These are phyloP conservation scores for Aureobasidium sp. DNA, from an alignment of 2,329 filamentous ascomycete species.

Conservation along the genomic window DNA sequence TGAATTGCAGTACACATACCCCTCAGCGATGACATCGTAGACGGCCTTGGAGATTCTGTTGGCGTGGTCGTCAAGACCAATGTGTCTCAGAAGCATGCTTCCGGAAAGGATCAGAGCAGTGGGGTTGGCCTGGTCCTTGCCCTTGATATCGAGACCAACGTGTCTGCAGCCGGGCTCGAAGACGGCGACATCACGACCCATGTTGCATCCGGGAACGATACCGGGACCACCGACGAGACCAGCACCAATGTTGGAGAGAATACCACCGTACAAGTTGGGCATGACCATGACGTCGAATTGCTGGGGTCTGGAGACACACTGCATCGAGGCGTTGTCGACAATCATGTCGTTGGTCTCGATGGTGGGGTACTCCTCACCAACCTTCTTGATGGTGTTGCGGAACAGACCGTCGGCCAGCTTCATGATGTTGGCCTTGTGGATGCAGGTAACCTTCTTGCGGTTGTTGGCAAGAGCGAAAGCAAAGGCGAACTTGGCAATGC, in stretches of 20 bases:
- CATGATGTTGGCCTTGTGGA: slow-evolving; percentile 99
- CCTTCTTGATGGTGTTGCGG: slow-evolving; percentile 91
- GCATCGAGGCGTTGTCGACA: slow-evolving; percentile 99
- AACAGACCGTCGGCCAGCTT: slow-evolving; percentile 98
- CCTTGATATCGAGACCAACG: slow-evolving; percentile 98
- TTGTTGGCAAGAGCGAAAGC: slow-evolving; percentile 97
- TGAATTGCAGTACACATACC: slow-evolving; percentile 50
- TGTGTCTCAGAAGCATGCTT: slow-evolving; percentile 93
- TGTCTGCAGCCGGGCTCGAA: slow-evolving; percentile 99
- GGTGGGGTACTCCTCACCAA: slow-evolving; percentile 90
- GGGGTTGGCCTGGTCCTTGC: slow-evolving; percentile 98
- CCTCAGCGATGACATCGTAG: slow-evolving; percentile 78
- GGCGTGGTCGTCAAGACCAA: slow-evolving; percentile 95
- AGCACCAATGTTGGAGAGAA: slow-evolving; percentile 96
- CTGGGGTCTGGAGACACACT: slow-evolving; percentile 91
- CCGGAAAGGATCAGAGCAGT: slow-evolving; percentile 91
- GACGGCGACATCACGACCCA: slow-evolving; percentile 95
- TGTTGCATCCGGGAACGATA: slow-evolving; percentile 98
- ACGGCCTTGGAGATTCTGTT: slow-evolving; percentile 93
- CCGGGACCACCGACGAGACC: slow-evolving; percentile 94
- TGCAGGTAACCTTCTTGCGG: slow-evolving; percentile 98
- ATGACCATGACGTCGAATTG: slow-evolving; percentile 99
- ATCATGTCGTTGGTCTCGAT: slow-evolving; percentile 99
- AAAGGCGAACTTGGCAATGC: slow-evolving; percentile 98
- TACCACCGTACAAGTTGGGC: slow-evolving; percentile 98